Percentiles rank a stretch among this genome's conserved stretches.
These are phyloP conservation scores for Salvia hispanica DNA, from an alignment of 257 asterid species.

Conservation along the genomic window DNA sequence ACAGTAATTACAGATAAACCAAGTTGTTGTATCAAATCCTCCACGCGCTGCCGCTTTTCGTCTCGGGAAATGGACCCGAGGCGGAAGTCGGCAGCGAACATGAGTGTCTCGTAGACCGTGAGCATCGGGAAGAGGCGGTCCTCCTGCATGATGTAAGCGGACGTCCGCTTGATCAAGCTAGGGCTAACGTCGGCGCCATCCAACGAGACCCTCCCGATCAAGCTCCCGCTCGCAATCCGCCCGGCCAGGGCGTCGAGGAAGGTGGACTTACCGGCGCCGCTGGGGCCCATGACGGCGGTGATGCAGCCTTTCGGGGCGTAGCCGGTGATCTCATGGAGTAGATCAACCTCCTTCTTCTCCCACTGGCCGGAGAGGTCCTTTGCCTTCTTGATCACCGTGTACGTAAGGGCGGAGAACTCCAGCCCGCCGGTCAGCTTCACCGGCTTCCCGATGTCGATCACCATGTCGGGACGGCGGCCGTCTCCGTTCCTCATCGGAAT, in stretches of 20 bases:
- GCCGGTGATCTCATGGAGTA: conserved; percentile 68
- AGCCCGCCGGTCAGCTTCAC: conserved; percentile 55
- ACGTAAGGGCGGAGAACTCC: conserved; percentile 59
- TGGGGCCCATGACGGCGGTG: conserved; percentile 92
- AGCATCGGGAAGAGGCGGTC: conserved; percentile 80
- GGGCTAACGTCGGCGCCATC: conserved; percentile 67
- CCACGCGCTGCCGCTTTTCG: conserved; percentile 61
- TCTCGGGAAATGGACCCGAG: conserved; percentile 50
- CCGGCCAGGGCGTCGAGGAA: conserved; percentile 80
- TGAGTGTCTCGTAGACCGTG: conserved; percentile 78
- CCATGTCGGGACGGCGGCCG: conserved; percentile 41
- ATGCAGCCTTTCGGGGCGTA: conserved; percentile 79
- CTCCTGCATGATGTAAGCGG: conserved; percentile 71
- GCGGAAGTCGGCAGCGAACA: conserved; percentile 86
- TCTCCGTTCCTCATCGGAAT: conserved; percentile 34
- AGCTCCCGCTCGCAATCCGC: conserved; percentile 76
- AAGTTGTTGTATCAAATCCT: conserved; percentile 62
- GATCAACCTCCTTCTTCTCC: conserved; percentile 64
- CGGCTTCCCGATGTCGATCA: conserved; percentile 60
- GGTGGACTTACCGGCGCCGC: conserved; percentile 90
- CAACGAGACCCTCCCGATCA: conserved; percentile 58
- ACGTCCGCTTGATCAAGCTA: conserved; percentile 56
- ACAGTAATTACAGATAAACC: conserved; percentile 59
- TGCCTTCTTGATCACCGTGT: conserved; percentile 54
- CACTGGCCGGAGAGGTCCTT: conserved; percentile 56